These are phyloP conservation scores for Metschnikowia baotianmanensis DNA, from an alignment of 805 yeast species.

Conservation along the genomic window DNA sequence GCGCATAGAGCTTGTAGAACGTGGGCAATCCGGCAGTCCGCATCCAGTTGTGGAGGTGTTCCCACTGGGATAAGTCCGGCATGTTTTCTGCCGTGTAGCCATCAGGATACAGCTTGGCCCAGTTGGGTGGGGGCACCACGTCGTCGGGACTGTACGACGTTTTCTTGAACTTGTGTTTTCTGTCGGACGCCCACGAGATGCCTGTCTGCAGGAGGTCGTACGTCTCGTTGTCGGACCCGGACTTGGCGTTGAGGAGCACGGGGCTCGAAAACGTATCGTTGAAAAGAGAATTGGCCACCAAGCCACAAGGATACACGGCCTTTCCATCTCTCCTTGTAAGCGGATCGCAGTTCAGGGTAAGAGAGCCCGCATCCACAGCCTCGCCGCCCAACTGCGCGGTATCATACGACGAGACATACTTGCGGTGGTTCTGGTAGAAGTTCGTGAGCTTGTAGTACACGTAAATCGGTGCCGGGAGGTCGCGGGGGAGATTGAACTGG, in stretches of 20 bases:
- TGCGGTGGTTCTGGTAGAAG: slow-evolving; percentile 92
- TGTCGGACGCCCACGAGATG: slow-evolving; percentile 86
- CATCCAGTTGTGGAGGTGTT: slow-evolving; percentile 96
- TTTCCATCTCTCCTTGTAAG: slow-evolving; percentile 39
- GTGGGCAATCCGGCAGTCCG: slow-evolving; percentile 91
- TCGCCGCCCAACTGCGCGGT: slow-evolving; percentile 77
- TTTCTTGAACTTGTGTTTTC: slow-evolving; percentile 60
- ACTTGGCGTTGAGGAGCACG: slow-evolving; percentile 41
- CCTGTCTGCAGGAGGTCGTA: slow-evolving; percentile 49
- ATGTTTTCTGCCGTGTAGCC: slow-evolving; percentile 84
- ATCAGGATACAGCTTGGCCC: slow-evolving; percentile 75
- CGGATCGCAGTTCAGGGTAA: slow-evolving; percentile 44
- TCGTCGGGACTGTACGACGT: slow-evolving; percentile 65
- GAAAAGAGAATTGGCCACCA: slow-evolving; percentile 88
- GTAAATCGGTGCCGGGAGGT: slow-evolving; percentile 67
- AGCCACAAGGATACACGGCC: slow-evolving; percentile 84
- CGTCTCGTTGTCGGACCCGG: slow-evolving; percentile 43
- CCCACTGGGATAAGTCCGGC: slow-evolving; percentile 75
- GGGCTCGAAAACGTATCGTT: slow-evolving; percentile 78
- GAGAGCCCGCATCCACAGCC: slow-evolving; percentile 51
- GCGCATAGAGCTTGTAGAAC: slow-evolving; percentile 78
- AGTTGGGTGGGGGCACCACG: slow-evolving; percentile 92
- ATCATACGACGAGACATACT: slow-evolving; percentile 84
- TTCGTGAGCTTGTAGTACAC: slow-evolving; percentile 84
- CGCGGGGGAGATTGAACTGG: slow-evolving; percentile 69